Conservation (phyloP, 495 filamentous ascomycete species). For the Aspergillus asperescens region DNA sequence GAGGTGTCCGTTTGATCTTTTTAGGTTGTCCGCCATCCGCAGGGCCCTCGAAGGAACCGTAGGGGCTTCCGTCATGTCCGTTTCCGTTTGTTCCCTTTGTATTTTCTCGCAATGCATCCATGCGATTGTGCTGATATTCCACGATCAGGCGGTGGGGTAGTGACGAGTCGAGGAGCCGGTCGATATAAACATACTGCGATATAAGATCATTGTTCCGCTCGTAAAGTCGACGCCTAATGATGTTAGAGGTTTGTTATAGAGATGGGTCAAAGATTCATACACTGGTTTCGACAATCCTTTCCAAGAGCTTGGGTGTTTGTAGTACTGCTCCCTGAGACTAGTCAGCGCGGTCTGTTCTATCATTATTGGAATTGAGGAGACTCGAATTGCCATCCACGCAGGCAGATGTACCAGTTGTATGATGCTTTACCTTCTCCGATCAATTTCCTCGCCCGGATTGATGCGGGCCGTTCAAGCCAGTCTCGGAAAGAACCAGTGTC, state of each 20-base stretch:
- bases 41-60: conserved; percentile 15
- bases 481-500: conserved; percentile 18
- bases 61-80: background rate
- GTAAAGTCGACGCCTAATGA: conserved; percentile 63
- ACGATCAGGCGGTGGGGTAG: conserved; percentile 80
- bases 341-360: background rate
- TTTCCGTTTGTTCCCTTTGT: conserved; percentile 13
- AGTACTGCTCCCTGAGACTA: conserved; percentile 30
- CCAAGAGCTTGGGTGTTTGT: conserved; percentile 26
- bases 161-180: conserved; percentile 83
- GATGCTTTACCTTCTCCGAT: conserved; percentile 34
- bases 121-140: conserved; percentile 58
- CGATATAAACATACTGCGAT: conserved; percentile 85
- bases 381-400: background rate
- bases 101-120: conserved; percentile 21
- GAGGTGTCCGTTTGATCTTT: conserved; percentile 73
- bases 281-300: conserved; percentile 26
- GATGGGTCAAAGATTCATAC: conserved; percentile 17
- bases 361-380: background rate
- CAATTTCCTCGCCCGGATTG: conserved; percentile 19
- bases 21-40: conserved; percentile 9
- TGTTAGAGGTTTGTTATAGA: background rate
- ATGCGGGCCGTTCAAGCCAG: conserved; percentile 11
- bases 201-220: conserved; percentile 77
- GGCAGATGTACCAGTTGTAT: conserved; percentile 32